These are phyloP conservation scores for Orbilia blumenaviensis DNA, from an alignment of 2,329 filamentous ascomycete species.

Conservation along the genomic window DNA sequence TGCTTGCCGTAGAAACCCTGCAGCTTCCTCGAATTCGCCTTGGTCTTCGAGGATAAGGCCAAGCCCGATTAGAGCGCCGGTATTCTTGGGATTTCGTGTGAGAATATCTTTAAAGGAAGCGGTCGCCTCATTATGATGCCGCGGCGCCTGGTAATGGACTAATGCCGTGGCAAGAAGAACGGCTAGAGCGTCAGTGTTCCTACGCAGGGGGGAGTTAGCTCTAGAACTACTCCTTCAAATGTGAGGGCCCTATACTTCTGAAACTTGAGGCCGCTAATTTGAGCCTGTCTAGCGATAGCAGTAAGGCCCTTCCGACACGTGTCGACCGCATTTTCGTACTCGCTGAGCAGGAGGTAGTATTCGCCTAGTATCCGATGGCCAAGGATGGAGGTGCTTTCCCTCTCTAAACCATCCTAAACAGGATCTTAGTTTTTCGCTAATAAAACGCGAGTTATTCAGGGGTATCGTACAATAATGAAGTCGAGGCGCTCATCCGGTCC, in stretches of 20 bases:
- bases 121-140: conserved; percentile 88
- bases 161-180: conserved; percentile 84
- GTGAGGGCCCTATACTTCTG: conserved; percentile 54
- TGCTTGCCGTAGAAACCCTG: conserved; percentile 81
- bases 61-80: conserved; percentile 83
- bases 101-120: conserved; percentile 84
- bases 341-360: conserved; percentile 84
- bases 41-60: conserved; percentile 94
- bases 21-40: conserved; percentile 82
- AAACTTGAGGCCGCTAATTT: conserved; percentile 74
- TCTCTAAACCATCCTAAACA: conserved; percentile 63
- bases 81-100: conserved; percentile 76
- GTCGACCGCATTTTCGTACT: conserved; percentile 82
- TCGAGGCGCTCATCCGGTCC: conserved; percentile 56
- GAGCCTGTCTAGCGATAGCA: conserved; percentile 69
- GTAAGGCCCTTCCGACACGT: conserved; percentile 77
- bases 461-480: conserved; percentile 56
- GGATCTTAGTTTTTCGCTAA: background rate
- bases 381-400: conserved; percentile 73
- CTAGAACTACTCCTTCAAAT: background rate
- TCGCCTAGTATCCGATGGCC: conserved; percentile 84
- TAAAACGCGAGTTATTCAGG: background rate
- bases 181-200: conserved; percentile 77
- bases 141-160: conserved; percentile 87
- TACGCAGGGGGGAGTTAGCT: conserved; percentile 59